These are phyloP conservation scores for Blumeria graminis DNA, from an alignment of 2,329 filamentous ascomycete genomes.

Conservation along the genomic window DNA sequence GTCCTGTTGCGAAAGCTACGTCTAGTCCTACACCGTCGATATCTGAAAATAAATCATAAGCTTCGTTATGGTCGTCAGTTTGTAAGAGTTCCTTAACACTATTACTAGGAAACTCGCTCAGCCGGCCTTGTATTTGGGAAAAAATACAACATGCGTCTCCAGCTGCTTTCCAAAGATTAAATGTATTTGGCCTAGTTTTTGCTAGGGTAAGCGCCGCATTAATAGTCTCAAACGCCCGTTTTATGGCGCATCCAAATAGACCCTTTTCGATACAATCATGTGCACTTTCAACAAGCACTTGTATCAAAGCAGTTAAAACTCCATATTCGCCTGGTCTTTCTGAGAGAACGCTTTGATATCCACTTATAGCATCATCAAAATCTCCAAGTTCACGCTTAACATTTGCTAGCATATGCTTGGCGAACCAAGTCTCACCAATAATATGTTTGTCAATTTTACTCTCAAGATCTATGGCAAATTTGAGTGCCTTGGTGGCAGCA, in stretches of 20 bases:
- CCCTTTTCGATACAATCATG: conserved; percentile 58
- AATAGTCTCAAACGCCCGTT: conserved; percentile 46
- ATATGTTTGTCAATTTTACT: conserved; percentile 28
- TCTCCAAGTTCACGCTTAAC: conserved; percentile 83
- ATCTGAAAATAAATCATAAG: conserved; percentile 38
- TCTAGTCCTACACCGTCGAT: conserved; percentile 37
- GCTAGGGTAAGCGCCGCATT: conserved; percentile 38
- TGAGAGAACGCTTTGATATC: conserved; percentile 51
- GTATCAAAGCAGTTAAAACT: conserved; percentile 65
- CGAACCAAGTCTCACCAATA: conserved; percentile 66
- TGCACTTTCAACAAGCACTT: conserved; percentile 66
- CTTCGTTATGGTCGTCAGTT: conserved; percentile 23
- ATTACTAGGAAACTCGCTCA: conserved; percentile 34
- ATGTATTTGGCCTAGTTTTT: conserved; percentile 39
- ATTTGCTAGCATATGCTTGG: conserved; percentile 88
- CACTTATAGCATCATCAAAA: conserved; percentile 55
- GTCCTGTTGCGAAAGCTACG: conserved; percentile 15
- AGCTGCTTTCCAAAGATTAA: conserved; percentile 88
- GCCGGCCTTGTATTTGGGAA: conserved; percentile 47
- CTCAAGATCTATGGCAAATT: conserved; percentile 60
- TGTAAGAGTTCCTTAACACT: conserved; percentile 34
- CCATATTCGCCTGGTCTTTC: conserved; percentile 55
- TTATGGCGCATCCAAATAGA: conserved; percentile 59
- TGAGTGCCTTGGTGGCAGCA: conserved; percentile 77
- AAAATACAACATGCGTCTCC: conserved; percentile 77